Base-by-base conservation (phyloP, 2,329 filamentous ascomycete species). In the Aspergillus fumigatus region DNA sequence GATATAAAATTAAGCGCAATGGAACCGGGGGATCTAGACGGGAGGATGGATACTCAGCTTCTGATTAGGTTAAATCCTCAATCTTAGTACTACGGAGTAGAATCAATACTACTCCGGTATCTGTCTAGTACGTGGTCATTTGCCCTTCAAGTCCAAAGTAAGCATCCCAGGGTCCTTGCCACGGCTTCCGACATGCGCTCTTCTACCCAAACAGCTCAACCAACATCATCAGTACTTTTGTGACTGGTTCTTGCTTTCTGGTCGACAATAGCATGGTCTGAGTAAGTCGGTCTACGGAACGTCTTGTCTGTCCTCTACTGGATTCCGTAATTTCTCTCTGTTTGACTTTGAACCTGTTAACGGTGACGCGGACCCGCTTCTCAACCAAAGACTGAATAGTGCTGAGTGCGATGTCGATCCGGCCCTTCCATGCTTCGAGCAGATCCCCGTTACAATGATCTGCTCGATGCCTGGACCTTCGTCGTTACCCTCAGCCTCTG, bases 41-140 rank as follows among this genome's bases (percentile, higher is more conserved):
- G 10, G 43, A 23, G 10, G 25, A 47, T 47, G 21, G 43, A 47
- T 23, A 48, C 41, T 54, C 55, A 52, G 53, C 53, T 55, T 58
- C 52, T 58, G 56, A 53, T 40, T 35, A 47, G 10, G 21, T 17
- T 14, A 8, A 43, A 23, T 45, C 5, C 10, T 53, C 25, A 40
- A 51, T 52, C 48, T 51, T 58, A 57, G 54, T 57, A 49, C 40
- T 47, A n/a, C n/a, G n/a, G n/a, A n/a, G n/a, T n/a, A 51, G 35
- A 51, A 51, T 47, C 40, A 41, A 23, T 32, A 23, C 40, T 43
- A 21, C 27, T 29, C 27, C 27, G 27, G 27, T 29, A 29, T 32
- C 29, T 6, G 11, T 32, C 29, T 32, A 32, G 11, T 32, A 14
- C 10, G 29, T 6, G 11, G 29, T 32, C 11, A 32, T 4, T 4